Percentiles rank a stretch among this genome's conserved stretches.
phyloP scores from a whole-genome alignment of 768 basidiomycete genomes.

The Lactifluus pinguis region DNA sequence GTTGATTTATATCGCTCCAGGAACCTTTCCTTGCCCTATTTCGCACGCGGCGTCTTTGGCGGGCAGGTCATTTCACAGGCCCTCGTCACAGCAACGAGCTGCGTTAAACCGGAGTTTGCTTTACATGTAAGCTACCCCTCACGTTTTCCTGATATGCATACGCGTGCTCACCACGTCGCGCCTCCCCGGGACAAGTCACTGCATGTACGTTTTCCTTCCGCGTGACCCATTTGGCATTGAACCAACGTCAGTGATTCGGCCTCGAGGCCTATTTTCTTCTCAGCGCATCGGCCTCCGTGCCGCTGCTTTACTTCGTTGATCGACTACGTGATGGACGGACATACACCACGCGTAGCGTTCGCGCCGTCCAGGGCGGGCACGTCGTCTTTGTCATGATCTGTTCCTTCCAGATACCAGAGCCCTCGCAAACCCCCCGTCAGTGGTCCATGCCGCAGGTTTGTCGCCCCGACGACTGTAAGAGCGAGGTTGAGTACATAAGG shows the following conservation, averaged over 20 bases:
- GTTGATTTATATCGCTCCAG: slow-evolving; percentile 72
- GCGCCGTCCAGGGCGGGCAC: slow-evolving; percentile 39
- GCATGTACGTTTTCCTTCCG: slow-evolving; percentile 42
- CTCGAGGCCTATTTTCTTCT: slow-evolving; percentile 73
- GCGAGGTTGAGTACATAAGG: slow-evolving; percentile 22
- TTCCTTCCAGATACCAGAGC: slow-evolving; percentile 76
- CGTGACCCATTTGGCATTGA: neutral
- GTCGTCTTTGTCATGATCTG: slow-evolving; percentile 60
- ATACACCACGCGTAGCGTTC: slow-evolving; percentile 51
- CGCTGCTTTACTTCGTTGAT: slow-evolving; percentile 75
- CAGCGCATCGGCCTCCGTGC: slow-evolving; percentile 60
- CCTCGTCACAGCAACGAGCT: slow-evolving; percentile 69
- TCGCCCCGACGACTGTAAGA: slow-evolving; percentile 40
- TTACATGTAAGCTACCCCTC: slow-evolving; percentile 50
- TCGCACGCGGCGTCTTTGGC: slow-evolving; percentile 71
- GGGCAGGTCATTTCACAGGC: slow-evolving; percentile 89
- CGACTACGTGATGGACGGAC: slow-evolving; percentile 64
- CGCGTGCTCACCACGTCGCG: neutral
- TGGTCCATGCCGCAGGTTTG: slow-evolving; percentile 56
- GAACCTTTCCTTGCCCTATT: slow-evolving; percentile 52
- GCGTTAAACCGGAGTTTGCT: slow-evolving; percentile 53
- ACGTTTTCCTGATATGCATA: neutral
- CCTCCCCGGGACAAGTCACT: slow-evolving; percentile 38
- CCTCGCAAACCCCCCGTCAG: slow-evolving; percentile 60
- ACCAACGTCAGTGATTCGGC: neutral